Conservation (phyloP, 768 basidiomycete species). For the Chalciporus chontae region DNA sequence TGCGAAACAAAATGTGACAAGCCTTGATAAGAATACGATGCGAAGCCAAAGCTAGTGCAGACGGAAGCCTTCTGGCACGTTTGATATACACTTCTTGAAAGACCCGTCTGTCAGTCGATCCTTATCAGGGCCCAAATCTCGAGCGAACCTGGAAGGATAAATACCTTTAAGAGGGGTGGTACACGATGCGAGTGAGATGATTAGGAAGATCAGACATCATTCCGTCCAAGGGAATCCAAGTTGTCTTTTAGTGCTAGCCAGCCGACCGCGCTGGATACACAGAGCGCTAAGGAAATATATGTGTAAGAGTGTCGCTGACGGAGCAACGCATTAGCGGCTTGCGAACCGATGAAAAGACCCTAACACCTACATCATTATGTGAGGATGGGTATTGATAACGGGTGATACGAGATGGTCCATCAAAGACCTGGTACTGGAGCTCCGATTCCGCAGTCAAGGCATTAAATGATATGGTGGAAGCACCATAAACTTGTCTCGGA, state of each 20-base stretch:
- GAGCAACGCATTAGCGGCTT: background rate
- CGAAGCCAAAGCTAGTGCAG: no score
- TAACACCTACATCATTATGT: slow-evolving; percentile 15
- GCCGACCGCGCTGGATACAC: slow-evolving; percentile 21
- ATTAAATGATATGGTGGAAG: slow-evolving; percentile 3
- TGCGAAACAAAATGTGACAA: no score
- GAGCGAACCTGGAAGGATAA: background rate
- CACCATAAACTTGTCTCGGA: slow-evolving; percentile 1
- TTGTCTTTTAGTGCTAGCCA: slow-evolving; percentile 19
- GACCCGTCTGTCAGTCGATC: slow-evolving; percentile 10
- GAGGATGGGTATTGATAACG: slow-evolving; percentile 14
- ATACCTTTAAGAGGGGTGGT: background rate
- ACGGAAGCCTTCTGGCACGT: no score
- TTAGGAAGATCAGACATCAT: background rate
- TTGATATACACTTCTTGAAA: no score
- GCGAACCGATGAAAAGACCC: background rate
- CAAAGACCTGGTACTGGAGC: slow-evolving; percentile 38
- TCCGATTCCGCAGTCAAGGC: slow-evolving; percentile 27
- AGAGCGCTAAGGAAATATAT: slow-evolving; percentile 11
- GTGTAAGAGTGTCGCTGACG: slow-evolving; percentile 2
- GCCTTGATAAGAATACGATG: no score
- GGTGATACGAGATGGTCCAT: slow-evolving; percentile 41
- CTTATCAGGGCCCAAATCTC: background rate
- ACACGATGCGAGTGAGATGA: background rate
- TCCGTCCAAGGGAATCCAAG: background rate